Evolutionary conservation across 78 protist genomes (phyloP).

Genomic region (Acrasis kona): DNA sequence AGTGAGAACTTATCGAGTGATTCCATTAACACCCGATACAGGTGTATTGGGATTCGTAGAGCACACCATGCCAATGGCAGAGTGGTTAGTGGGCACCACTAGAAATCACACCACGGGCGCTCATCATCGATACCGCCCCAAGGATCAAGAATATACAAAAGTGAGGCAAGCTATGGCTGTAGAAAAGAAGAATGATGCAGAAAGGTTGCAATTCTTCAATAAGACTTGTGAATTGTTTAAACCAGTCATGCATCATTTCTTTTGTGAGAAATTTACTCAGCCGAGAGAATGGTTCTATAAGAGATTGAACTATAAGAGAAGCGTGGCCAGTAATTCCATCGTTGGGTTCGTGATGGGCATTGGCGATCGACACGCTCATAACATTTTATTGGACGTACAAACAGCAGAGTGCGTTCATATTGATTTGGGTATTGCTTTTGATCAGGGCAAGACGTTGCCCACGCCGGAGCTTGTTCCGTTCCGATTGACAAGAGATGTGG

Average conservation of each 20-base stretch:
- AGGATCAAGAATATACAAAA: conserved; percentile 11
- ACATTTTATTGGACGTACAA: conserved; percentile 62
- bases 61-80: conserved; percentile 34
- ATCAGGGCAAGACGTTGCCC: conserved; percentile 32
- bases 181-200: not conserved
- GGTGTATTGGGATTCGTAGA: conserved; percentile 72
- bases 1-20: conserved; percentile 62
- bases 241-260: conserved; percentile 70
- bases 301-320: conserved; percentile 30
- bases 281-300: conserved; percentile 44
- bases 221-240: conserved; percentile 6
- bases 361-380: conserved; percentile 76
- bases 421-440: conserved; percentile 85
- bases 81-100: conserved; percentile 15
- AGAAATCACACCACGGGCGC: not conserved
- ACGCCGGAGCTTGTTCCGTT: conserved; percentile 65
- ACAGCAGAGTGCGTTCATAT: conserved; percentile 72
- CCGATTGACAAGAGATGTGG: conserved; percentile 70
- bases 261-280: conserved; percentile 39
- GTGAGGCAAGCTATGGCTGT: not conserved
- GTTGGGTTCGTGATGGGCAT: conserved; percentile 77
- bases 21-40: conserved; percentile 53
- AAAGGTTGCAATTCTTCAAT: not conserved
- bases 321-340: conserved; percentile 49
- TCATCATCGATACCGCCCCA: conserved; percentile 18